Conservation (phyloP, 2,329 filamentous ascomycete genomes). For the Exophiala aquamarina region DNA sequence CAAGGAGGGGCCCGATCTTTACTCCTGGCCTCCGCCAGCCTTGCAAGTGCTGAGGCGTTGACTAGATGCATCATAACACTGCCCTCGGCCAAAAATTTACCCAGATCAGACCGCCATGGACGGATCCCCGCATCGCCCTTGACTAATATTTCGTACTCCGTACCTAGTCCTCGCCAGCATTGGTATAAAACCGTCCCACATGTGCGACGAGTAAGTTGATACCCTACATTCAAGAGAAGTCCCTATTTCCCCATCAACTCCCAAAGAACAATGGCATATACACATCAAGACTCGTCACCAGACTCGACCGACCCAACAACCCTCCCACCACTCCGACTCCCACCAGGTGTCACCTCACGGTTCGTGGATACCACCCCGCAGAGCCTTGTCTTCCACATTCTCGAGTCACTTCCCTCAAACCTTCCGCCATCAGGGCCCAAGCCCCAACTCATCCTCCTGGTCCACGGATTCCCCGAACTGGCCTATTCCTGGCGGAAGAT, state of each 20-base stretch:
- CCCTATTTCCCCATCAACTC: background rate
- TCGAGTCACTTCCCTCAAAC: slow-evolving; percentile 24
- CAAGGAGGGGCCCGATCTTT: too few relatives aligned
- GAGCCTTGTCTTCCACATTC: slow-evolving; percentile 59
- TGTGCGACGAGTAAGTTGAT: too few relatives aligned
- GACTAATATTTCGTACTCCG: too few relatives aligned
- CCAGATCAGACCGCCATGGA: too few relatives aligned
- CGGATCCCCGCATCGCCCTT: too few relatives aligned
- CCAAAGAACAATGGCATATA: slow-evolving; percentile 21
- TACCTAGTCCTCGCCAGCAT: too few relatives aligned
- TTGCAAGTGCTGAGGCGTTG: too few relatives aligned
- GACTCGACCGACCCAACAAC: slow-evolving; percentile 20
- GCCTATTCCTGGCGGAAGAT: slow-evolving; percentile 69
- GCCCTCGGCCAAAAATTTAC: too few relatives aligned
- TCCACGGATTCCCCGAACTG: slow-evolving; percentile 63
- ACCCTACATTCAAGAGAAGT: too few relatives aligned
- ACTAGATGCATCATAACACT: too few relatives aligned
- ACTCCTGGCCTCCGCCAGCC: too few relatives aligned
- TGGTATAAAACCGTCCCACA: too few relatives aligned
- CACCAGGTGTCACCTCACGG: slow-evolving; percentile 54
- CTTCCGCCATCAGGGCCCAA: slow-evolving; percentile 10
- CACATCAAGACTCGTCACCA: slow-evolving; percentile 21
- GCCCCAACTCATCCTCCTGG: slow-evolving; percentile 25
- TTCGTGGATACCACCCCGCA: slow-evolving; percentile 56
- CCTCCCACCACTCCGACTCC: slow-evolving; percentile 54